These are phyloP conservation scores for Diutina ranongensis DNA, from an alignment of 1,139 yeast genomes.

Conservation along the genomic window DNA sequence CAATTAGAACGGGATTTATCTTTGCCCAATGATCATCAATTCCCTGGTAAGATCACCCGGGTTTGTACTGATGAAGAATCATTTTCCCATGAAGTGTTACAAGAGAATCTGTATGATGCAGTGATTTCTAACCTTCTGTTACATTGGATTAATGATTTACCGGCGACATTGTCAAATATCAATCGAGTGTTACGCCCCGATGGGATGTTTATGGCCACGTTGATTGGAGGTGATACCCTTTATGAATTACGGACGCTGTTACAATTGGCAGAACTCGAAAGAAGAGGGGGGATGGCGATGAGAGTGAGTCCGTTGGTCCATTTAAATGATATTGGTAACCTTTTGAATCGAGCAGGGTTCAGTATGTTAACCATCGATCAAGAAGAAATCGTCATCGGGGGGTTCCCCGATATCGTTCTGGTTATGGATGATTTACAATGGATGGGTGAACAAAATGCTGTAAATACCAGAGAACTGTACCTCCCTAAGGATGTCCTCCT, in stretches of 20 bases:
- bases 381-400: slow-evolving; percentile 68
- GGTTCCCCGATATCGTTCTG: slow-evolving; percentile 65
- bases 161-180: slow-evolving; percentile 45
- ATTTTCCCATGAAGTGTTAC: slow-evolving; percentile 26
- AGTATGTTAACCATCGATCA: slow-evolving; percentile 74
- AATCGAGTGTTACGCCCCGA: slow-evolving; percentile 64
- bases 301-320: slow-evolving; percentile 75
- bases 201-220: slow-evolving; percentile 74
- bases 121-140: slow-evolving; percentile 62
- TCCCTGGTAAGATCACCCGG: slow-evolving; percentile 34
- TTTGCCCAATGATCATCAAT: slow-evolving; percentile 22
- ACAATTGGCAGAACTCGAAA: slow-evolving; percentile 73
- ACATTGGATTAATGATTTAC: slow-evolving; percentile 84
- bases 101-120: slow-evolving; percentile 44
- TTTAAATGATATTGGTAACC: slow-evolving; percentile 62
- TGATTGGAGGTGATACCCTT: slow-evolving; percentile 77
- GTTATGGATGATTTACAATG: slow-evolving; percentile 60
- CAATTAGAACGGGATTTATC: slow-evolving; percentile 40
- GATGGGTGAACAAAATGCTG: slow-evolving; percentile 82
- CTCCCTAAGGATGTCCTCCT: slow-evolving; percentile 55
- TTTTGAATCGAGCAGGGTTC: slow-evolving; percentile 67
- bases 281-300: slow-evolving; percentile 72
- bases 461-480: slow-evolving; percentile 40
- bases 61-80: slow-evolving; percentile 60
- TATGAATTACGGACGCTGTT: slow-evolving; percentile 71